A percentile compares a stretch with the other conserved stretches of the same genome.
phyloP scores from a whole-genome alignment of 768 basidiomycete species.

The Hypholoma fasciculare region DNA sequence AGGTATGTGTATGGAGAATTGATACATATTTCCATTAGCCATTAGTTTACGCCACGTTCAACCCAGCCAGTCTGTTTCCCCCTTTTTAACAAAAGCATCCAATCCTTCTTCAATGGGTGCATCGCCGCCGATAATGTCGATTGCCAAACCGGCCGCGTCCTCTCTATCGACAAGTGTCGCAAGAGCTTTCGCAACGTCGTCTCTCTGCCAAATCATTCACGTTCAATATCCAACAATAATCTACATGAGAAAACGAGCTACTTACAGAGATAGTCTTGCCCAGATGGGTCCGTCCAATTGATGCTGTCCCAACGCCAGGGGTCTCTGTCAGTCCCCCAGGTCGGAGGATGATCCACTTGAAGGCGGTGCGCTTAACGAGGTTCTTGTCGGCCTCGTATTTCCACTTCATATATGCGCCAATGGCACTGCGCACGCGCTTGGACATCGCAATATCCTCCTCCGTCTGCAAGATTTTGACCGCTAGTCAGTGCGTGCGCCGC shows the following conservation, averaged over 20 bases:
- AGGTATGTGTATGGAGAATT: no score
- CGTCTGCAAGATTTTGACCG: conserved; percentile 26
- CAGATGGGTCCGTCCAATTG: conserved; percentile 57
- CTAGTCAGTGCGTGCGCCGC: no score
- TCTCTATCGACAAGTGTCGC: conserved; percentile 47
- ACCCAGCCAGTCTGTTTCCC: conserved; percentile 43
- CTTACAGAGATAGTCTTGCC: conserved; percentile 47
- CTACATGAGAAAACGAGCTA: neutral
- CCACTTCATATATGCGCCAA: conserved; percentile 47
- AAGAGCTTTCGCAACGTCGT: conserved; percentile 57
- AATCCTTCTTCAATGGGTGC: conserved; percentile 46
- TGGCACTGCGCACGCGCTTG: conserved; percentile 40
- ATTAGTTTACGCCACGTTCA: neutral
- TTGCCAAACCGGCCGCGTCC: conserved; percentile 54
- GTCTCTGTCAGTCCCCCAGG: conserved; percentile 59
- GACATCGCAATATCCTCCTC: conserved; percentile 46
- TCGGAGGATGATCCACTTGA: conserved; percentile 68
- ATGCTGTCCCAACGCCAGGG: conserved; percentile 49
- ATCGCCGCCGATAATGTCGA: conserved; percentile 62
- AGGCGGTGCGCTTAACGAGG: conserved; percentile 45
- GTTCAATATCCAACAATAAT: no score
- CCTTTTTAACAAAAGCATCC: conserved; percentile 48
- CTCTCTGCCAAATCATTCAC: conserved; percentile 36
- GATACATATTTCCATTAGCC: no score
- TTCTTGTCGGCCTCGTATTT: conserved; percentile 54